These are phyloP conservation scores for Magnaporthiopsis rhizophila DNA, from an alignment of 2,329 filamentous ascomycete genomes.

Conservation along the genomic window DNA sequence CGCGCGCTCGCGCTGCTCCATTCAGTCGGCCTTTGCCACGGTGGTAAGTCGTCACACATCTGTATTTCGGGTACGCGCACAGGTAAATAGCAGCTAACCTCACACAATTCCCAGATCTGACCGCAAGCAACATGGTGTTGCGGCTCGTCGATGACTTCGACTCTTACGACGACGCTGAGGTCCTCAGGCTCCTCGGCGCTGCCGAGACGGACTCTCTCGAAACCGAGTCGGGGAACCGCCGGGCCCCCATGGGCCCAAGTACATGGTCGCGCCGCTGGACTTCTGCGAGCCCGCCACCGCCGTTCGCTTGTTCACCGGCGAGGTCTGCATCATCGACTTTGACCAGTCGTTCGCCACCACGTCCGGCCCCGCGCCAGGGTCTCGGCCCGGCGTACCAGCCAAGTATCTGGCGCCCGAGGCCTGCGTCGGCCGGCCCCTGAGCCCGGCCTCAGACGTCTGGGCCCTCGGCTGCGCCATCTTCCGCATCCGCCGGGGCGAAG, in stretches of 20 bases:
- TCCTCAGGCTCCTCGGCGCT: conserved; percentile 9
- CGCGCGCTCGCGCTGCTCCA: conserved; percentile 14
- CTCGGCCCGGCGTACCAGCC: too few relatives aligned
- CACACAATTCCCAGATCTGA: conserved; percentile 12
- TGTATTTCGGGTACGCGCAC: not conserved
- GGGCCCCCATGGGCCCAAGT: conserved; percentile 14
- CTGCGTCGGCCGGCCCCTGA: conserved; percentile 10
- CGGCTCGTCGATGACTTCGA: conserved; percentile 11
- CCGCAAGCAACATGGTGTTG: conserved; percentile 14
- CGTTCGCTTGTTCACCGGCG: conserved; percentile 12
- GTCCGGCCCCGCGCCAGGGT: conserved; percentile 6
- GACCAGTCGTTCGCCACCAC: conserved; percentile 14
- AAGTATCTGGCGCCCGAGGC: conserved; percentile 17
- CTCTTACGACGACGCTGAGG: conserved; percentile 9
- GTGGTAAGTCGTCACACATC: conserved; percentile 11
- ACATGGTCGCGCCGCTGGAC: conserved; percentile 14
- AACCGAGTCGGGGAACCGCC: conserved; percentile 11
- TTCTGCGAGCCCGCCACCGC: conserved; percentile 10
- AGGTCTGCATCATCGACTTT: conserved; percentile 17
- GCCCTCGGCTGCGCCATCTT: conserved; percentile 14
- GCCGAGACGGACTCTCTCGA: conserved; percentile 8
- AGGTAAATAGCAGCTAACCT: not conserved
- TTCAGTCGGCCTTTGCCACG: conserved; percentile 15
- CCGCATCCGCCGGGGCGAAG: conserved; percentile 13
- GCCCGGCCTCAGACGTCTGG: conserved; percentile 16